Evolutionary conservation across 129 eudicot species (phyloP).

Genomic region (Tagetes erecta): DNA sequence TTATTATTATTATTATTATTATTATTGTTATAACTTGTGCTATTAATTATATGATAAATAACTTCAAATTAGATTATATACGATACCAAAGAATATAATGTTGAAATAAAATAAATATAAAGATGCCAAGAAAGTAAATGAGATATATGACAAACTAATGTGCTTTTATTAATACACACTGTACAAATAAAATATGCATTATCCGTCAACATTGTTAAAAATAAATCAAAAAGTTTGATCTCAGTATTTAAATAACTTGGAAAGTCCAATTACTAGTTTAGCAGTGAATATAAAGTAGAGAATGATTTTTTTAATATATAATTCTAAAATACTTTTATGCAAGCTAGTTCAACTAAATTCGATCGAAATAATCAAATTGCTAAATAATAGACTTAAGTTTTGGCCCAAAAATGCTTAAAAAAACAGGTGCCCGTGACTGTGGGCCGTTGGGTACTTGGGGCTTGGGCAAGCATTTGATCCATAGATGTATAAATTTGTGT

Average conservation of each 20-base stretch:
- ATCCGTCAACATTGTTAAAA: not conserved
- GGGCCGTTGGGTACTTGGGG: no score
- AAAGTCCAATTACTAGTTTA: not conserved
- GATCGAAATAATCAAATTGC: no score
- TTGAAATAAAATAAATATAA: slow-evolving; percentile 8
- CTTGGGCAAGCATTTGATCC: no score
- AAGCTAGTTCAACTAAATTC: no score
- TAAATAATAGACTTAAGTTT: no score
- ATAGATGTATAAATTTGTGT: no score
- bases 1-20: no score
- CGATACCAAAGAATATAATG: not conserved
- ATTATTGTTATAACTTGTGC: not conserved
- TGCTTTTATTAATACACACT: not conserved
- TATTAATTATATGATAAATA: not conserved
- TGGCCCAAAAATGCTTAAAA: no score
- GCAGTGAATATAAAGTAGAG: not conserved
- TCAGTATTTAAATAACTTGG: not conserved
- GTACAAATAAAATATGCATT: not conserved
- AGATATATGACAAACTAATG: slow-evolving; percentile 9
- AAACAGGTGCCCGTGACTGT: no score
- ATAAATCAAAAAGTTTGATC: not conserved
- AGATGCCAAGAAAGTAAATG: slow-evolving; percentile 24
- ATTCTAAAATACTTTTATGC: no score
- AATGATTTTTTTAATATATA: not conserved
- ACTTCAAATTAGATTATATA: not conserved